phyloP scores from a whole-genome alignment of 805 yeast genomes.

The Ogataea salicorniae region DNA sequence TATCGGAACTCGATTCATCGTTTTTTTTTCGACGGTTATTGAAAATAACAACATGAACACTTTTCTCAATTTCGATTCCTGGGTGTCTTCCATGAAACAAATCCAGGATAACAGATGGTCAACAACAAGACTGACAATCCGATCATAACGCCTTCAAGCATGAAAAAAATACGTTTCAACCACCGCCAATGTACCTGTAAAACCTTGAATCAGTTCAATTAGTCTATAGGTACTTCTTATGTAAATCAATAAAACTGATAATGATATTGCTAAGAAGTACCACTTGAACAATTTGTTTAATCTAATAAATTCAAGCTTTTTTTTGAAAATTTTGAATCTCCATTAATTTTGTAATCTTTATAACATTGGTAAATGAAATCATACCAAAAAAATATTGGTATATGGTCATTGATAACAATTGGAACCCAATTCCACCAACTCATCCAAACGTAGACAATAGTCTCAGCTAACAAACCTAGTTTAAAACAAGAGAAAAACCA shows the following conservation, averaged over 20 bases:
- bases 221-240: constrained; percentile 70
- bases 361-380: constrained; percentile 41
- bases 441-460: constrained; percentile 65
- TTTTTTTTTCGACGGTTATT: neutral
- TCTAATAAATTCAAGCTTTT: constrained; percentile 32
- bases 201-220: constrained; percentile 67
- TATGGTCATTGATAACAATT: constrained; percentile 62
- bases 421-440: constrained; percentile 71
- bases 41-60: constrained; percentile 4
- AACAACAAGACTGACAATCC: constrained; percentile 41
- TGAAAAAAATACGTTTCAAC: constrained; percentile 55
- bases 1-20: no score
- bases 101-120: constrained; percentile 61
- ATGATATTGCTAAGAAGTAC: constrained; percentile 41
- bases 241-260: constrained; percentile 49
- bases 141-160: constrained; percentile 63
- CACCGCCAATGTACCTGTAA: constrained; percentile 60
- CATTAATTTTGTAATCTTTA: constrained; percentile 17
- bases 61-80: constrained; percentile 5
- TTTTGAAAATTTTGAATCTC: constrained; percentile 33
- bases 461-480: constrained; percentile 54
- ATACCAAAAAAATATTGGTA: constrained; percentile 50
- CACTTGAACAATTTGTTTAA: constrained; percentile 31
- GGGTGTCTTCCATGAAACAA: constrained; percentile 37
- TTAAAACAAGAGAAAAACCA: constrained; percentile 62